phyloP scores from a whole-genome alignment of 2,329 filamentous ascomycete genomes.

The Alternaria sp. region DNA sequence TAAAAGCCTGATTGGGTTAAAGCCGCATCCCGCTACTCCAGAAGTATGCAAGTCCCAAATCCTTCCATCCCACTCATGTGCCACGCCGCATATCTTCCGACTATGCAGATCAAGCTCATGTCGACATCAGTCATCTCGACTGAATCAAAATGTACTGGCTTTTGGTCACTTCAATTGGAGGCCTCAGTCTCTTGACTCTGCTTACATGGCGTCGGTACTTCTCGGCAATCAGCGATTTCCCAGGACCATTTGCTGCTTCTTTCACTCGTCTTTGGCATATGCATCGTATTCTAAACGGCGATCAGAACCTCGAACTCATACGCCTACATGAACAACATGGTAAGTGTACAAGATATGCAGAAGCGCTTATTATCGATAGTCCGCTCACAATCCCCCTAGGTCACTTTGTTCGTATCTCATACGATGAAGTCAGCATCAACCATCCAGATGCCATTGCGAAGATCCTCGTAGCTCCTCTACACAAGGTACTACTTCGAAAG shows the following conservation, averaged over 20 bases:
- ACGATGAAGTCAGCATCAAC: slow-evolving; percentile 54
- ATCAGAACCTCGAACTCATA: slow-evolving; percentile 45
- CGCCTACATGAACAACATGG: slow-evolving; percentile 49
- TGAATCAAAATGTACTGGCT: not conserved
- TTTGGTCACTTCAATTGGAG: not conserved
- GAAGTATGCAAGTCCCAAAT: not conserved
- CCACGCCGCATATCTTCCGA: not conserved
- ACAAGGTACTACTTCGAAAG: slow-evolving; percentile 35
- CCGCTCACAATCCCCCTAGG: slow-evolving; percentile 24
- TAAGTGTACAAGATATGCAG: slow-evolving; percentile 13
- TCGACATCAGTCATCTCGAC: not conserved
- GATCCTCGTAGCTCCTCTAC: slow-evolving; percentile 43
- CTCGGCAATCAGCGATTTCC: slow-evolving; percentile 50
- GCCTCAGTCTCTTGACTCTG: not conserved
- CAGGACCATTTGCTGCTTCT: slow-evolving; percentile 52
- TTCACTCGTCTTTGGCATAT: slow-evolving; percentile 49
- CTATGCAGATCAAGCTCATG: too few species aligned
- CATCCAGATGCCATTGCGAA: slow-evolving; percentile 51
- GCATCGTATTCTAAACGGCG: slow-evolving; percentile 46
- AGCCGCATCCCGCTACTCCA: not conserved
- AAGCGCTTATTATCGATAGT: not conserved
- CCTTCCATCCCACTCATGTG: not conserved
- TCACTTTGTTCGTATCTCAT: slow-evolving; percentile 52
- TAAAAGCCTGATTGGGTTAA: not conserved
- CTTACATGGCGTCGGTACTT: slow-evolving; percentile 53